These are phyloP conservation scores for Saussurea involucrata DNA, from an alignment of 129 eudicot genomes.

Conservation along the genomic window DNA sequence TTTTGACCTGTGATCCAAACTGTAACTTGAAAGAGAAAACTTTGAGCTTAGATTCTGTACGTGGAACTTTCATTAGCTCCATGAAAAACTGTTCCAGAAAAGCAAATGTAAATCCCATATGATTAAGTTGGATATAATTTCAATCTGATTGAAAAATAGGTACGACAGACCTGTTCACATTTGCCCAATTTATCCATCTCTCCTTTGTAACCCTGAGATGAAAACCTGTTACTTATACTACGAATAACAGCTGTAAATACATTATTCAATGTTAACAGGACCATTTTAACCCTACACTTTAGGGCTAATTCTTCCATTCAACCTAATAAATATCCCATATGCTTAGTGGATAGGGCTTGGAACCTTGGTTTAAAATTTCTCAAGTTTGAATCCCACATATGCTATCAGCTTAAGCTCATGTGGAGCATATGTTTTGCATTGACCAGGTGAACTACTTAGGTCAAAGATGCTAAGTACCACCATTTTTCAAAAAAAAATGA, in stretches of 20 bases:
- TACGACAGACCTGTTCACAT: slow-evolving; percentile 79
- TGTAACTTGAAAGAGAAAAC: slow-evolving; percentile 82
- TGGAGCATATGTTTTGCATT: too few species aligned
- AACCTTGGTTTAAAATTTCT: too few species aligned
- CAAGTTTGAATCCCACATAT: too few species aligned
- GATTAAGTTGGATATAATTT: background rate
- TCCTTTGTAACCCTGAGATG: slow-evolving; percentile 78
- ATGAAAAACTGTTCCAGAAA: slow-evolving; percentile 69
- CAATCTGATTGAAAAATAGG: background rate
- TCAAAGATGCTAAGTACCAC: background rate
- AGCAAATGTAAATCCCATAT: background rate
- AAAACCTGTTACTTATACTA: slow-evolving; percentile 4
- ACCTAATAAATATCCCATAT: too few species aligned
- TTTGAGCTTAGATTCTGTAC: slow-evolving; percentile 84
- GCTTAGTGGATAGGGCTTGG: too few species aligned
- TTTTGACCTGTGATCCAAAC: slow-evolving; percentile 65
- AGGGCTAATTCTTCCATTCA: too few species aligned
- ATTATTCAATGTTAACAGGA: background rate
- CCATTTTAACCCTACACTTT: too few species aligned
- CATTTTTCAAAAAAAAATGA: background rate
- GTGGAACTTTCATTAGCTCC: slow-evolving; percentile 97
- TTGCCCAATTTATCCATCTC: slow-evolving; percentile 82
- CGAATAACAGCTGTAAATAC: background rate
- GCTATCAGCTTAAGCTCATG: too few species aligned
- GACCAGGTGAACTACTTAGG: background rate